Base-by-base conservation (phyloP, 2,329 filamentous ascomycete species). In the Blastomyces percursus region DNA sequence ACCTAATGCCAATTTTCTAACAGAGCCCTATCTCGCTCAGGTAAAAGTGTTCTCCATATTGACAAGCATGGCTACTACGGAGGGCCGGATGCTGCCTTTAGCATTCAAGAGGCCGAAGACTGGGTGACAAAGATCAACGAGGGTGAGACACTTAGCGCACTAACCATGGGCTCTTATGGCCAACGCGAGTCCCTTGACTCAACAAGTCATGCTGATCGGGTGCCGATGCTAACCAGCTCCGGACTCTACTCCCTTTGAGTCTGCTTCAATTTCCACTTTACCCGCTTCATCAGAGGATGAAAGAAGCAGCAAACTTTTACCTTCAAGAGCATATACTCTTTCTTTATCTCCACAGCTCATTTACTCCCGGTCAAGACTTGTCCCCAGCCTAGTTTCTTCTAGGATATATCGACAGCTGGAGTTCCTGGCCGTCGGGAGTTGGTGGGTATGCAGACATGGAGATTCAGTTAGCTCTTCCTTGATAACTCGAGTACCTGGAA, bases 11-110 rank as follows among this genome's bases (percentile, higher is more conserved):
- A 24, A 16, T 27, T n/a, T 6, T 42, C 2, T 11, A 42, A 8
- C 54, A 97, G 93, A 82, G 89, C 93, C 71, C 83, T 97, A 70
- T 97, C 93, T 68, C 88, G 92, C 72, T 96, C 91, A 66, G 87
- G 86, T 73, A 96, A 96, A 81, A 94, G 90, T 70, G 84, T 96
- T 67, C 83, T 97, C 64, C 93, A 97, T 74, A 80, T 96, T 73
- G 93, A 97, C 73, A 83, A 84, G 66, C 92, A 96, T 77, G 82
- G 86, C 65, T 96, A 90, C 76, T 97, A 97, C 77, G 93, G 93
- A 70, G 89, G 89, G 61, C 75, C 86, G 48, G 91, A 96, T 72
- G 91, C 93, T 66, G 90, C 91, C 1, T 84, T 97, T 67, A 94
- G 86, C 75, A 79, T 96, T 44, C 83, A 90, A 65, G 93, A 96